These are phyloP conservation scores for Phytophthora chlamydospora DNA, from an alignment of 352 stramenopile genomes.

Conservation along the genomic window DNA sequence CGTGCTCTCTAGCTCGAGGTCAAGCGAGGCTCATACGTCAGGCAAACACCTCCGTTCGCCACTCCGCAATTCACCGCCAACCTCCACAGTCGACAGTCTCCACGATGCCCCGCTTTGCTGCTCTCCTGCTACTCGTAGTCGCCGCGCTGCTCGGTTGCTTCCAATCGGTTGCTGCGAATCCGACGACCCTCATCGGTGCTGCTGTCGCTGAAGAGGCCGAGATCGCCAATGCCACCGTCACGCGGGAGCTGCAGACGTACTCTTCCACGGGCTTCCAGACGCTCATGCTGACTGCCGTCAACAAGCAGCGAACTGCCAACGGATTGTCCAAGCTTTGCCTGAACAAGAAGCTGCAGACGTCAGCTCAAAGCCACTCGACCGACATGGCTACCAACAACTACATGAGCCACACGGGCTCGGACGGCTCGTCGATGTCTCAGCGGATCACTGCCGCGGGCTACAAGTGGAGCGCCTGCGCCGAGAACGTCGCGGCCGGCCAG, in stretches of 20 bases:
- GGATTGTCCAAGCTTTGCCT: constrained; percentile 35
- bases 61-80: constrained; percentile 22
- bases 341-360: constrained; percentile 34
- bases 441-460: constrained; percentile 45
- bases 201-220: constrained; percentile 6
- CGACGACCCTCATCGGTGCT: constrained; percentile 4
- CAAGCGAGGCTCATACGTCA: constrained; percentile 7
- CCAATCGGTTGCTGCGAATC: background rate
- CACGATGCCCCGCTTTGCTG: background rate
- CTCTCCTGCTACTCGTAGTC: constrained; percentile 7
- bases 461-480: constrained; percentile 45
- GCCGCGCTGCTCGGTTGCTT: constrained; percentile 8
- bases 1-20: constrained; percentile 2
- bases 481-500: constrained; percentile 54
- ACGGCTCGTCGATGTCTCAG: constrained; percentile 33
- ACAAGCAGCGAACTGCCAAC: constrained; percentile 42
- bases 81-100: background rate
- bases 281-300: constrained; percentile 47
- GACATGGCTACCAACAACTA: constrained; percentile 45
- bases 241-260: constrained; percentile 30
- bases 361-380: constrained; percentile 18
- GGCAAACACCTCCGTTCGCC: background rate
- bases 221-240: constrained; percentile 8
- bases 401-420: constrained; percentile 48
- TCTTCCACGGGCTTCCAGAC: constrained; percentile 31